Evolutionary conservation across 306 rosid species (phyloP).

Genomic region (Gleditsia sinensis): DNA sequence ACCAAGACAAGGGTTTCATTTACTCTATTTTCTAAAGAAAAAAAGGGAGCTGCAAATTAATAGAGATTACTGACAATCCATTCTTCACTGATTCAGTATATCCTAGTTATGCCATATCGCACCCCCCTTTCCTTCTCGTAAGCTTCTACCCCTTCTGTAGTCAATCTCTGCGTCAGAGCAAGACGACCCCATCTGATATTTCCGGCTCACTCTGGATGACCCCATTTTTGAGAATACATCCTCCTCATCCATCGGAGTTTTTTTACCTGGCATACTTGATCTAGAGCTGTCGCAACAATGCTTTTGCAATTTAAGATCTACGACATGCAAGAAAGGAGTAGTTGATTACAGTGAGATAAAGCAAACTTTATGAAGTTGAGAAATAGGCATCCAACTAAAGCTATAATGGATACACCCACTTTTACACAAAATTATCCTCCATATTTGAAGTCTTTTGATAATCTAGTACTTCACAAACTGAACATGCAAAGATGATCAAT

Average conservation of each 20-base stretch:
- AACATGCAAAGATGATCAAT: conserved; percentile 9
- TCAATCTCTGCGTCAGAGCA: conserved; percentile 98
- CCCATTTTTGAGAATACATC: conserved; percentile 76
- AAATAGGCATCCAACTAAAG: conserved; percentile 7
- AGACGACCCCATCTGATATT: conserved; percentile 72
- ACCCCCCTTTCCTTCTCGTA: conserved; percentile 67
- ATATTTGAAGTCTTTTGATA: too few species aligned
- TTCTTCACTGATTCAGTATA: conserved; percentile 46
- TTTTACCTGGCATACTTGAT: conserved; percentile 58
- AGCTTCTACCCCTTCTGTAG: conserved; percentile 92
- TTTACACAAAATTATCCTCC: conserved; percentile 22
- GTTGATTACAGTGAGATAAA: conserved; percentile 31
- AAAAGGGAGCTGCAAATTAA: conserved; percentile 50
- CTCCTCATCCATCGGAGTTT: conserved; percentile 48
- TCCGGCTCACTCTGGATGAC: conserved; percentile 60
- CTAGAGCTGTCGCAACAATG: conserved; percentile 61
- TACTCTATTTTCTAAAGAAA: background rate
- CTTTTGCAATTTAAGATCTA: conserved; percentile 64
- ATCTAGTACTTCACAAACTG: conserved; percentile 18
- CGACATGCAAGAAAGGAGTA: conserved; percentile 36
- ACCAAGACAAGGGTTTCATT: conserved; percentile 41
- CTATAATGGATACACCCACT: conserved; percentile 17
- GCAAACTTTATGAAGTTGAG: conserved; percentile 14
- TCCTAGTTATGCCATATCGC: conserved; percentile 61
- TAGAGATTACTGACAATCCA: conserved; percentile 45